Percentiles rank a stretch among this genome's conserved stretches.
phyloP scores from a whole-genome alignment of 768 basidiomycete species.

The Rhodotorula toruloides region DNA sequence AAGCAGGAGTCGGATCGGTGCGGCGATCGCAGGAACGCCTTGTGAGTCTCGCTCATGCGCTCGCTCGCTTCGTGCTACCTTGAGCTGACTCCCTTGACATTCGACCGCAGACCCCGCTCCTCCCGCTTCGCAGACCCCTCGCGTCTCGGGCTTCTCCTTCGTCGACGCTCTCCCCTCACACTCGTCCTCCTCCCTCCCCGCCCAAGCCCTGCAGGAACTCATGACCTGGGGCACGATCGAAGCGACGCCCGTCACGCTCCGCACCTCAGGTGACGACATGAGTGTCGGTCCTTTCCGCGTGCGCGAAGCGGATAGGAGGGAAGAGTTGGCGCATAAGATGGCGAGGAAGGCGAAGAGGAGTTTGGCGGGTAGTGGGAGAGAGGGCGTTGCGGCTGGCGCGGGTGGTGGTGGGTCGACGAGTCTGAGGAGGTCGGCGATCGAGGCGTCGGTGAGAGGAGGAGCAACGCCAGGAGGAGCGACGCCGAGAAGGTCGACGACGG shows the following conservation, averaged over 20 bases:
- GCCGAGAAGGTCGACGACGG: slow-evolving; percentile 13
- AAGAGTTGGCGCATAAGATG: slow-evolving; percentile 72
- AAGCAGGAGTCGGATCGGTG: slow-evolving; percentile 79
- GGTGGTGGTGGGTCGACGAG: background rate
- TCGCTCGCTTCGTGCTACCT: background rate
- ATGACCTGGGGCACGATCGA: slow-evolving; percentile 97
- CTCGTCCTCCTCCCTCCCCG: slow-evolving; percentile 71
- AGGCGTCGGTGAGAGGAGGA: slow-evolving; percentile 18
- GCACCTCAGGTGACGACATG: slow-evolving; percentile 52
- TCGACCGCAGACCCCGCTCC: slow-evolving; percentile 51
- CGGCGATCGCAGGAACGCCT: slow-evolving; percentile 86
- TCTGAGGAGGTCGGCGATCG: background rate
- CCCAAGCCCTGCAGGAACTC: slow-evolving; percentile 77
- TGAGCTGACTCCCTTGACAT: slow-evolving; percentile 38
- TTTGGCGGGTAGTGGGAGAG: slow-evolving; percentile 5
- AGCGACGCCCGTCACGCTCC: slow-evolving; percentile 83
- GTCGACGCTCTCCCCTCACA: slow-evolving; percentile 84
- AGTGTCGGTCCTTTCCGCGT: slow-evolving; percentile 66
- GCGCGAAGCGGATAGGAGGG: slow-evolving; percentile 68
- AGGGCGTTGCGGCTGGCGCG: background rate
- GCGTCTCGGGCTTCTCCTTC: slow-evolving; percentile 60
- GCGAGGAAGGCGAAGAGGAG: slow-evolving; percentile 60
- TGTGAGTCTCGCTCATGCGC: slow-evolving; percentile 55
- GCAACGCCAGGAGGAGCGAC: background rate
- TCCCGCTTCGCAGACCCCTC: slow-evolving; percentile 43